Base-by-base conservation (phyloP, 2,329 filamentous ascomycete species). In the Pseudogymnoascus sp. region DNA sequence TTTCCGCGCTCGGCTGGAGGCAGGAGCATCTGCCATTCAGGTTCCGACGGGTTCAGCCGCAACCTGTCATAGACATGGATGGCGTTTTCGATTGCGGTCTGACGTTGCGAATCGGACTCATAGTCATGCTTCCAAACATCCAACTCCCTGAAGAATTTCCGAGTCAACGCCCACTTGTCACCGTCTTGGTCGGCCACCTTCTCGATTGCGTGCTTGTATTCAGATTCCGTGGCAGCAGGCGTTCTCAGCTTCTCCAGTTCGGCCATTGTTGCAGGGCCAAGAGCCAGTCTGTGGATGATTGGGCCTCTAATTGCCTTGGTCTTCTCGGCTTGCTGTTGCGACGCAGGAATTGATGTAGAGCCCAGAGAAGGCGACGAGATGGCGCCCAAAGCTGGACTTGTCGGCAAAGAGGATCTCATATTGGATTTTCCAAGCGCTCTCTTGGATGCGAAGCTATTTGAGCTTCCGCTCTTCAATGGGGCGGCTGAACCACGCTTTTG, bases 91-190 rank as follows among this genome's bases (percentile, higher is more conserved):
- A 87, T 81, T 66, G 83, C 80, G 68, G 80, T 75, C 71, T 90
- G 78, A 31, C 85, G 81, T 65, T 85, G 80, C 33, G 81, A 79
- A 16, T 79, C 74, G 38, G 72, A 77, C 50, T 77, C 76, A 69
- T 87, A 88, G 29, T 81, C 75, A 71, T 86, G 86, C 64, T 79
- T 81, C 80, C 82, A 88, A 21, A 86, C 82, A 67, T 88, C 84
- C 13, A 88, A 77, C 67, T 88, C 85, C 72, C 81, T 86, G 80
- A 81, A 88, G 66, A 79, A 83, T 24, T 77, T 74, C 73, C 82
- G 84, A 65, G 81, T 80, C 68, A 87, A 73, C 35, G 76, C 74
- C 79, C 82, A 88, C 67, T 79, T 84, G 65, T 82, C 78, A 4
- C 75, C 75, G 2, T 76, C 72, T 4, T 76, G 66, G 64, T 82